Conservation (phyloP, 805 yeast species). For the Yamadazyma akitaensis region DNA sequence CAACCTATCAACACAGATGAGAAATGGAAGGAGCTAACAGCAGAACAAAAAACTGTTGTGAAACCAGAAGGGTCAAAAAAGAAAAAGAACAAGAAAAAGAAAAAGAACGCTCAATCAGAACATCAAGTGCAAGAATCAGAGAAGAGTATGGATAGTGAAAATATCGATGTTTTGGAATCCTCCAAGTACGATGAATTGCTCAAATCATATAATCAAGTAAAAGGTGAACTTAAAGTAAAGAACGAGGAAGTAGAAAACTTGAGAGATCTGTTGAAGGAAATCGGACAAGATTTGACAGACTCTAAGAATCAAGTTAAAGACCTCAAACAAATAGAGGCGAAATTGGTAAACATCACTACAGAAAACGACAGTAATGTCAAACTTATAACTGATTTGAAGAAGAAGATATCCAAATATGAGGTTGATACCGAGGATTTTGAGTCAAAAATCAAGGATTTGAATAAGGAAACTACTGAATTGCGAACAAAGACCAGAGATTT, state of each 20-base stretch:
- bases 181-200: slow-evolving; percentile 14
- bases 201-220: slow-evolving; percentile 17
- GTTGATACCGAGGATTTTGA: not conserved
- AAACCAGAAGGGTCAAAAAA: slow-evolving; percentile 4
- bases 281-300: slow-evolving; percentile 78
- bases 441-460: slow-evolving; percentile 9
- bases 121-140: not conserved
- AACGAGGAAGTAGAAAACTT: slow-evolving; percentile 64
- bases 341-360: slow-evolving; percentile 14
- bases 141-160: not conserved
- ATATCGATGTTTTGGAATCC: not conserved
- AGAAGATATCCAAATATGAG: not conserved
- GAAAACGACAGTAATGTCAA: slow-evolving; percentile 2
- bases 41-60: not conserved
- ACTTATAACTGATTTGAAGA: not conserved
- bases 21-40: not conserved
- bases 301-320: slow-evolving; percentile 58
- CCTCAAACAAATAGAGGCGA: not conserved
- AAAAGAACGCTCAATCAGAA: not conserved
- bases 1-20: slow-evolving; percentile 1
- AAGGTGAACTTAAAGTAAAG: slow-evolving; percentile 36
- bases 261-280: slow-evolving; percentile 69
- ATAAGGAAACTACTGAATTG: slow-evolving; percentile 34
- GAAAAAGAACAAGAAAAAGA: slow-evolving; percentile 16
- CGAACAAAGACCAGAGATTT: slow-evolving; percentile 30